Base-by-base conservation (phyloP, 768 basidiomycete species). In the Rhizopogon vulgaris region DNA sequence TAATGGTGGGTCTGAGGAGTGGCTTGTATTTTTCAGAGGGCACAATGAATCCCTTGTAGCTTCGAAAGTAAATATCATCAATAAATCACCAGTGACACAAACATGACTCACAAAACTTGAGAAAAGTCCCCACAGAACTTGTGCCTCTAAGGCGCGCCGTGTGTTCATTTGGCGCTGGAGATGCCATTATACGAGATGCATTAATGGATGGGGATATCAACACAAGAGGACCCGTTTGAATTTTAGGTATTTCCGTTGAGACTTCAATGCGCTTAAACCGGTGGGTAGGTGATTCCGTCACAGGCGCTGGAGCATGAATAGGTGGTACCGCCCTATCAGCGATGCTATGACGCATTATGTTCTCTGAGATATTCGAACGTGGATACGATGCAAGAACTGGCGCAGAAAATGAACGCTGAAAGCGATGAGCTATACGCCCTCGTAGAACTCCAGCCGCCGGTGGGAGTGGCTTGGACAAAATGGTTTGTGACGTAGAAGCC, bases 1-100 rank as follows among this genome's bases (percentile, higher is more conserved):
- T 30, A 22, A 39, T 18, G 76, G 63, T 18, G 58, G 57, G 30
- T 41, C 24, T 14, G 52, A 30, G 17, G 36, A 3, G 27, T 52
- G 28, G 9, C 14, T 24, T 32, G 52, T 9, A 10, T 25, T 49
- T 49, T 49, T 48, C 10, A 14, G 6, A 25, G 51, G 15, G 37
- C 22, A 3, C 17, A 24, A 48, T 6, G 24, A 25, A 18, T 18
- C 28, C 30, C 18, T 24, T 30, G 47, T 32, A 27, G 12, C 51
- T 52, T 46, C 45, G 45, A 17, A 15, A 24, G 14, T 9, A 30
- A 18, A 5, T 14, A 45, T 17, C 45, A 4, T 46, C 22, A 34
- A 46, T 34, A 22, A 10, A 34, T 34, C 7, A 46, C 18, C 14
- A 15, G 45, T 14, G 22, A 18, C 15, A 34, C 7, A 24, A 34